Evolutionary conservation across 495 filamentous ascomycete genomes (phyloP).

Genomic region (Neohortaea acidophila): DNA sequence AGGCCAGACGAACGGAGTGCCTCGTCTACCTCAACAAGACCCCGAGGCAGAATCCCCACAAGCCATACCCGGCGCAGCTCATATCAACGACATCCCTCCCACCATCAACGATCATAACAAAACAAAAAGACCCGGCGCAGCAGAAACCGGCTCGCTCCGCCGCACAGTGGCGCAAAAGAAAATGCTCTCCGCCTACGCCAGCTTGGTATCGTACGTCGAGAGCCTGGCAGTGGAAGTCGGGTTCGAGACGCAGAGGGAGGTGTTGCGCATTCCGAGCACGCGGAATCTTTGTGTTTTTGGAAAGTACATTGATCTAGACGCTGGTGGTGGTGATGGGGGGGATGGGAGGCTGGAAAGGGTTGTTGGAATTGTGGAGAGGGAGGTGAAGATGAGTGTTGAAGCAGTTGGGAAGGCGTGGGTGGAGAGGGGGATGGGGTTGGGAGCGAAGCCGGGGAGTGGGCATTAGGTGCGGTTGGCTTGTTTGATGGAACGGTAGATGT

Average conservation of each 20-base stretch:
- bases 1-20: not conserved
- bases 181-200: conserved; percentile 49
- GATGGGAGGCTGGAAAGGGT: conserved; percentile 20
- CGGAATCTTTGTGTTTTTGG: conserved; percentile 72
- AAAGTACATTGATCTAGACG: conserved; percentile 3
- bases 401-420: conserved; percentile 36
- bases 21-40: conserved; percentile 8
- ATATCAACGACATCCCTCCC: no score
- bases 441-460: conserved; percentile 26
- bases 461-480: conserved; percentile 28
- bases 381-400: conserved; percentile 16
- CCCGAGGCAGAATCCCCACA: no score
- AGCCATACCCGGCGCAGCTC: no score
- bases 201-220: conserved; percentile 55
- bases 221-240: conserved; percentile 52
- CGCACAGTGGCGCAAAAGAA: conserved; percentile 20
- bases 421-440: conserved; percentile 38
- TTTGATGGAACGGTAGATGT: no score
- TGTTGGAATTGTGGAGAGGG: conserved; percentile 18
- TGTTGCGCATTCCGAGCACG: conserved; percentile 78
- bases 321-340: not conserved
- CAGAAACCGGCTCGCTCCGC: conserved; percentile 20
- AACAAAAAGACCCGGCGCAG: not conserved
- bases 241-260: conserved; percentile 61
- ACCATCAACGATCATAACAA: no score